Evolutionary conservation across 805 yeast species (phyloP).

Genomic region (Pichia phayaonensis): DNA sequence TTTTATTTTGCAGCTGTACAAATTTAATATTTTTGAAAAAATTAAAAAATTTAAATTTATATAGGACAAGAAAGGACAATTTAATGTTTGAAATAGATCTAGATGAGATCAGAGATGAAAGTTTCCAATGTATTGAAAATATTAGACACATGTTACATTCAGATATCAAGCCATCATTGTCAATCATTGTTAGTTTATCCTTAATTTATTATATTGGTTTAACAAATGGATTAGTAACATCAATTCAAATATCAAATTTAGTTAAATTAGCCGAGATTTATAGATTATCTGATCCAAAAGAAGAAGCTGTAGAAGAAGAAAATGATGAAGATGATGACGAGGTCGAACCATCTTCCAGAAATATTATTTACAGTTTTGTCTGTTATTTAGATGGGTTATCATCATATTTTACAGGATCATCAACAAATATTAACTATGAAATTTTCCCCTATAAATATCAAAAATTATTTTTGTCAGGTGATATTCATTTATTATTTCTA

Average conservation of each 20-base stretch:
- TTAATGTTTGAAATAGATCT: slow-evolving; percentile 6
- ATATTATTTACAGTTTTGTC: slow-evolving; percentile 17
- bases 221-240: slow-evolving; percentile 14
- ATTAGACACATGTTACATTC: slow-evolving; percentile 13
- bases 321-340: slow-evolving; percentile 11
- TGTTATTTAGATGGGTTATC: slow-evolving; percentile 17
- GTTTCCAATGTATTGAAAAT: slow-evolving; percentile 17
- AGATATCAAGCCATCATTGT: slow-evolving; percentile 16
- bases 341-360: slow-evolving; percentile 11
- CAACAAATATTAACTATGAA: slow-evolving; percentile 15
- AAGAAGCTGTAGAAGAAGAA: too few species aligned
- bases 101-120: slow-evolving; percentile 9
- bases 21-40: slow-evolving; percentile 7
- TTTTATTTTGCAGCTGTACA: slow-evolving; percentile 17
- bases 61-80: background rate
- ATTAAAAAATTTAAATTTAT: background rate
- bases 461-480: slow-evolving; percentile 10
- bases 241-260: slow-evolving; percentile 13
- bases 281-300: slow-evolving; percentile 10
- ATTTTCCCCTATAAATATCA: slow-evolving; percentile 13
- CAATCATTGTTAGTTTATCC: slow-evolving; percentile 13
- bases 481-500: slow-evolving; percentile 11
- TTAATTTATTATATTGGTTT: slow-evolving; percentile 18
- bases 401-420: slow-evolving; percentile 18
- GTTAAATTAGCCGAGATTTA: slow-evolving; percentile 14